Conservation (phyloP, 192 early-diverging fungal genomes). For the Backusella tarrabulga region DNA sequence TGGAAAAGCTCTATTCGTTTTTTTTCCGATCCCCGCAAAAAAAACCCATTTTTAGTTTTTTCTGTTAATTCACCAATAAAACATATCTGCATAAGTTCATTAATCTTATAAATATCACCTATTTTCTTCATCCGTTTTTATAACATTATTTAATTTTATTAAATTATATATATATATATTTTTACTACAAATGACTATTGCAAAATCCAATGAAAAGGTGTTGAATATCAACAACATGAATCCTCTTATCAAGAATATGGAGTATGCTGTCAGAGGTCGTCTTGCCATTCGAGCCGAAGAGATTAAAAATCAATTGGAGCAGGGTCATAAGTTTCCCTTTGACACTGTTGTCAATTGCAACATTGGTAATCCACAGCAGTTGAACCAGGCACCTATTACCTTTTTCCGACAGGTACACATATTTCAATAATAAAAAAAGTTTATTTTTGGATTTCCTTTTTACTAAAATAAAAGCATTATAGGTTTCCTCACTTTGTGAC, state of each 20-base stretch:
- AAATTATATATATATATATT: neutral
- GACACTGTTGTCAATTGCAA: slow-evolving; percentile 75
- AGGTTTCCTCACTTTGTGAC: slow-evolving; percentile 86
- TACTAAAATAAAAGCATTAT: neutral
- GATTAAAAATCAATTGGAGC: slow-evolving; percentile 53
- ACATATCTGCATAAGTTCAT: neutral
- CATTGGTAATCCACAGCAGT: slow-evolving; percentile 94
- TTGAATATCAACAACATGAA: slow-evolving; percentile 63
- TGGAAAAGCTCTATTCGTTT: neutral
- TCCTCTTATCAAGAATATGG: slow-evolving; percentile 67
- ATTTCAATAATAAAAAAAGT: neutral
- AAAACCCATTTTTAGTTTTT: neutral
- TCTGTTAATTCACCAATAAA: neutral
- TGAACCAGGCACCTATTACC: slow-evolving; percentile 89
- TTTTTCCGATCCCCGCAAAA: neutral
- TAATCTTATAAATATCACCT: neutral
- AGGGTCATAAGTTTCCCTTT: slow-evolving; percentile 61
- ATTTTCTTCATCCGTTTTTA: neutral
- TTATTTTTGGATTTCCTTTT: neutral
- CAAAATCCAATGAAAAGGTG: slow-evolving; percentile 16
- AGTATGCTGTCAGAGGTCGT: slow-evolving; percentile 96
- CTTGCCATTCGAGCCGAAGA: slow-evolving; percentile 92
- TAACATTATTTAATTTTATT: neutral
- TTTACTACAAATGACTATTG: neutral
- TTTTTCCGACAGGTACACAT: slow-evolving; percentile 88